Conservation (phyloP, 2,329 filamentous ascomycete genomes). For the Ascosphaera aggregata region DNA sequence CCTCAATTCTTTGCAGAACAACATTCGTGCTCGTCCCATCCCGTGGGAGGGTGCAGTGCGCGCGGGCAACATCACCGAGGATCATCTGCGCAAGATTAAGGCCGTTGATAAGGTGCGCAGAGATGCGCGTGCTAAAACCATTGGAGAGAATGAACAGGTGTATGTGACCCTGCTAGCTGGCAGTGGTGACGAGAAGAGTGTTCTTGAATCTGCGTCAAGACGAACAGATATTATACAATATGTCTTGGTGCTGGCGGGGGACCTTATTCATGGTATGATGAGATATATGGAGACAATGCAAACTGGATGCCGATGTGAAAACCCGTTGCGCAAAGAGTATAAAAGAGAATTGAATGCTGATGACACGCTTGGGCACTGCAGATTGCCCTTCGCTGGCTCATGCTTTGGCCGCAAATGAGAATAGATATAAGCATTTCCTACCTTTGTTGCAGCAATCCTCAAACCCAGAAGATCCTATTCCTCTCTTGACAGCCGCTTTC, state of each 20-base stretch:
- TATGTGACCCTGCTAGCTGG: slow-evolving; percentile 68
- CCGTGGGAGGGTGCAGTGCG: slow-evolving; percentile 94
- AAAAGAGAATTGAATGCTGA: background rate
- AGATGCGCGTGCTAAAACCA: slow-evolving; percentile 63
- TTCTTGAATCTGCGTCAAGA: slow-evolving; percentile 67
- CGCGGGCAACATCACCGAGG: slow-evolving; percentile 79
- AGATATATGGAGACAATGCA: no score
- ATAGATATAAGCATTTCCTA: slow-evolving; percentile 53
- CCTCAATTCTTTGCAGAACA: slow-evolving; percentile 73
- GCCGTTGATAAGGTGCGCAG: slow-evolving; percentile 91
- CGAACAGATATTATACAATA: slow-evolving; percentile 85
- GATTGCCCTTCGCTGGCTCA: slow-evolving; percentile 59
- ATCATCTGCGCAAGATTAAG: slow-evolving; percentile 86
- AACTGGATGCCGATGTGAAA: no score
- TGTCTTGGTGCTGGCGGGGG: slow-evolving; percentile 68
- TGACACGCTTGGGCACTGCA: slow-evolving; percentile 15
- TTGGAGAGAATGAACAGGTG: slow-evolving; percentile 56
- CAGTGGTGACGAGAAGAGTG: slow-evolving; percentile 34
- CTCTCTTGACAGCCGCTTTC: slow-evolving; percentile 71
- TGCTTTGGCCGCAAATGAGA: slow-evolving; percentile 47
- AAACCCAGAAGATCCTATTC: slow-evolving; percentile 68
- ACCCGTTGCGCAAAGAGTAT: no score
- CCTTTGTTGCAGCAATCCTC: slow-evolving; percentile 64
- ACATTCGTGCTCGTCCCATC: slow-evolving; percentile 87
- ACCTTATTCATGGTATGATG: slow-evolving; percentile 57